Conservation (phyloP, 179 eudicot species). For the Beta corolliflora region DNA sequence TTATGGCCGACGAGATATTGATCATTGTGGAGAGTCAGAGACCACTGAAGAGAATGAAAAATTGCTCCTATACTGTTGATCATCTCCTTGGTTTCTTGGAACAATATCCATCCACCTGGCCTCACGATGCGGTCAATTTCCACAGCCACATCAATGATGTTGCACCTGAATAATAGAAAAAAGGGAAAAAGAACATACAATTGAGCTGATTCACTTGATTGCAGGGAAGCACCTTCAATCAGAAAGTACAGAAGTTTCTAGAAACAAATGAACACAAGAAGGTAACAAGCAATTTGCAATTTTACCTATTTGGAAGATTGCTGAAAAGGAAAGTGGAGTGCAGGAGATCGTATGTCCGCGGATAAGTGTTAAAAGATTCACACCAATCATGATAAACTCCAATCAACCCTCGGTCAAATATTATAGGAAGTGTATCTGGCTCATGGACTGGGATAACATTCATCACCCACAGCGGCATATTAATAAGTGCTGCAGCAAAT, state of each 20-base stretch:
- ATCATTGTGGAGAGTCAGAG: constrained; percentile 45
- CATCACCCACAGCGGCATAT: constrained; percentile 87
- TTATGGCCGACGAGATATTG: constrained; percentile 74
- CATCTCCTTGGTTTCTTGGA: constrained; percentile 59
- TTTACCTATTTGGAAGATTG: constrained; percentile 70
- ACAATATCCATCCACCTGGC: constrained; percentile 72
- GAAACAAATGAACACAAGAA: neutral
- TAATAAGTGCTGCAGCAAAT: constrained; percentile 76
- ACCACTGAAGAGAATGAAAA: constrained; percentile 83
- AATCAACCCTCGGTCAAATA: constrained; percentile 86
- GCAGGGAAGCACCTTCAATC: neutral
- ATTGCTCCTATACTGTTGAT: constrained; percentile 50
- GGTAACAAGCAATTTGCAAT: neutral
- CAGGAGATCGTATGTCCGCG: constrained; percentile 84
- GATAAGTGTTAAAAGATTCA: constrained; percentile 93
- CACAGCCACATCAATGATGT: constrained; percentile 59
- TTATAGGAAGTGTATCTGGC: constrained; percentile 73
- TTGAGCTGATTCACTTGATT: neutral
- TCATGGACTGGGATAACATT: constrained; percentile 73
- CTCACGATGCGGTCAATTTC: constrained; percentile 90
- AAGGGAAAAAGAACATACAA: too few relatives aligned
- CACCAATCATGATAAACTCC: constrained; percentile 98
- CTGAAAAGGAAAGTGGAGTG: constrained; percentile 79
- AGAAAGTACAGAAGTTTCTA: neutral
- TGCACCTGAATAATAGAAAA: constrained; percentile 47